phyloP scores from a whole-genome alignment of 495 filamentous ascomycete species.

The Lepraria neglecta region DNA sequence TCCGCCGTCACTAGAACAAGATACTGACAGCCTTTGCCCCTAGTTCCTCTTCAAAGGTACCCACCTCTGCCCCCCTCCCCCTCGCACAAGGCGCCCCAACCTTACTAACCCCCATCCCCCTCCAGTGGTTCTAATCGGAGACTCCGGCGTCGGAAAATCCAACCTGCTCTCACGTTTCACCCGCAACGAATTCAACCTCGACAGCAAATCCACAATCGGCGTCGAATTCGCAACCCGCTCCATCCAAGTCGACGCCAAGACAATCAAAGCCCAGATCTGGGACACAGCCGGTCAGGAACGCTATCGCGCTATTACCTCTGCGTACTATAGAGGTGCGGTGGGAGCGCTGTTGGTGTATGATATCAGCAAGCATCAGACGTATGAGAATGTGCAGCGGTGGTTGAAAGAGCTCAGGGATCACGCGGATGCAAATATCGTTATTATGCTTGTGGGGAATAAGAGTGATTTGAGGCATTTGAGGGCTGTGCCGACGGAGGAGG shows the following conservation, averaged over 20 bases:
- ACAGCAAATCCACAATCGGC: conserved; percentile 99
- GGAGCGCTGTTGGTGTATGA: conserved; percentile 98
- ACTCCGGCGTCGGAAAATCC: conserved; percentile 98
- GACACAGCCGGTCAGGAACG: conserved; percentile 99
- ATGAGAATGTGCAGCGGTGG: conserved; percentile 98
- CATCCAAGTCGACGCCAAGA: conserved; percentile 98
- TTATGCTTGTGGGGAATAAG: conserved; percentile 99
- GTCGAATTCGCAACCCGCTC: conserved; percentile 98
- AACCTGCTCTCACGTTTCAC: conserved; percentile 99
- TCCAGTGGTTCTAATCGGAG: conserved; percentile 94
- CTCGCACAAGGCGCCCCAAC: not conserved
- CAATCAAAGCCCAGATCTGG: conserved; percentile 99
- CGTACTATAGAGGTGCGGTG: conserved; percentile 96
- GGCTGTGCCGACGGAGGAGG: conserved; percentile 96
- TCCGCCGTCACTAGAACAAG: conserved; percentile 18
- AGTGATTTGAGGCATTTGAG: conserved; percentile 98
- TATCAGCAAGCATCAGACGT: conserved; percentile 98
- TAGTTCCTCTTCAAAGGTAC: conserved; percentile 94
- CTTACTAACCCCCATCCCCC: conserved; percentile 25
- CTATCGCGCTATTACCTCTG: conserved; percentile 97
- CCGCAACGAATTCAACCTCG: conserved; percentile 99
- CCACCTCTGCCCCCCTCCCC: not conserved
- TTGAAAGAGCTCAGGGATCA: conserved; percentile 97
- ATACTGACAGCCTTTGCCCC: conserved; percentile 22
- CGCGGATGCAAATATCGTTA: conserved; percentile 98